These are phyloP conservation scores for Exophiala dermatitidis DNA, from an alignment of 2,329 filamentous ascomycete species.

Conservation along the genomic window DNA sequence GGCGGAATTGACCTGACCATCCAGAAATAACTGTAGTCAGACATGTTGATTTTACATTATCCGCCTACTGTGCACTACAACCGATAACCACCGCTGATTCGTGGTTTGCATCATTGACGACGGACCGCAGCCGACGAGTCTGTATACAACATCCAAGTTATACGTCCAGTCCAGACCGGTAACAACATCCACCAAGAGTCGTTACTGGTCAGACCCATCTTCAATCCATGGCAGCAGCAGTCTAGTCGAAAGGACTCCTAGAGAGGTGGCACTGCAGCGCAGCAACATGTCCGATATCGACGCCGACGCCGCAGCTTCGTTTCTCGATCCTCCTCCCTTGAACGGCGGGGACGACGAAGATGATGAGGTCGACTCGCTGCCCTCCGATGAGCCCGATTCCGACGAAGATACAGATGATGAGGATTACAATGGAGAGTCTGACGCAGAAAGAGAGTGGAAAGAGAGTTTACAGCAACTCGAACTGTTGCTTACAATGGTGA, in stretches of 20 bases:
- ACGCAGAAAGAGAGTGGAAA: constrained; percentile 92
- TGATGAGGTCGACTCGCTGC: constrained; percentile 40
- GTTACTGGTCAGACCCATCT: neutral
- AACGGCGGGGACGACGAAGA: constrained; percentile 29
- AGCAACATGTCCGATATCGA: constrained; percentile 19
- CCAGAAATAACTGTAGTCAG: neutral
- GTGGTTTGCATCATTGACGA: neutral
- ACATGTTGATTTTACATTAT: neutral
- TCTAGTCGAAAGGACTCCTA: neutral
- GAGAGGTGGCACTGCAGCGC: neutral
- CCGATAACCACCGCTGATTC: neutral
- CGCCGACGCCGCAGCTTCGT: constrained; percentile 29
- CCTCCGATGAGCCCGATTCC: constrained; percentile 40
- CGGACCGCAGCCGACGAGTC: neutral
- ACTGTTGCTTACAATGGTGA: constrained; percentile 83
- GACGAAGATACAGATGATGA: constrained; percentile 45
- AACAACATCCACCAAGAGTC: neutral
- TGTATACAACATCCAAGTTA: no score
- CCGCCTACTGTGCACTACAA: neutral
- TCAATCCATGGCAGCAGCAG: neutral
- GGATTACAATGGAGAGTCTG: constrained; percentile 57
- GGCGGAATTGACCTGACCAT: no score
- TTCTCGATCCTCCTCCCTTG: constrained; percentile 20
- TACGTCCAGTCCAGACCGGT: neutral
- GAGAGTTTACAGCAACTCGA: constrained; percentile 90